Evolutionary conservation across 306 rosid genomes (phyloP).

Genomic region (Dalbergia cochinchinensis): DNA sequence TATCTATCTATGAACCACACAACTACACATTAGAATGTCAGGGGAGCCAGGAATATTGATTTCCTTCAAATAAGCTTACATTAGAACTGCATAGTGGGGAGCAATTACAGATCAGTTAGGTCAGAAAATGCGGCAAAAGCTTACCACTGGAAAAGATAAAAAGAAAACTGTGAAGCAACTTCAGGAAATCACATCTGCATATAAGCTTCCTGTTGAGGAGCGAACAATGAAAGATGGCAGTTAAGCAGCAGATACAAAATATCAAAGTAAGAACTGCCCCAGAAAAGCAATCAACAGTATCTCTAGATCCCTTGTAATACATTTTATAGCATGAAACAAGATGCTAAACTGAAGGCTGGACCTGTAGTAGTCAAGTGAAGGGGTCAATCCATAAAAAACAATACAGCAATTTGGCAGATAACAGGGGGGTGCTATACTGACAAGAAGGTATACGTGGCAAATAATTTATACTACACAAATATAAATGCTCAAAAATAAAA

Average conservation of each 20-base stretch:
- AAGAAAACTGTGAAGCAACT: constrained; percentile 43
- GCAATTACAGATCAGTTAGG: constrained; percentile 27
- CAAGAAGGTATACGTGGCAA: neutral
- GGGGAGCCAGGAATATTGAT: constrained; percentile 46
- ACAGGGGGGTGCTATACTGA: neutral
- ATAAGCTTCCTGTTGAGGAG: constrained; percentile 73
- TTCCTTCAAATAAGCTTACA: constrained; percentile 49
- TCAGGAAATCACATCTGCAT: constrained; percentile 84
- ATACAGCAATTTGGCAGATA: neutral
- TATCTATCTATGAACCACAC: constrained; percentile 52
- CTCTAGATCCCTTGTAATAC: constrained; percentile 30
- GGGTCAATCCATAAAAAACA: neutral
- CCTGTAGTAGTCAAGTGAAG: neutral
- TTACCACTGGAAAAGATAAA: constrained; percentile 58
- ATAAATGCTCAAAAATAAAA: neutral
- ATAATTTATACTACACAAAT: neutral
- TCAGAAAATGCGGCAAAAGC: constrained; percentile 40
- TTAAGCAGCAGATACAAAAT: neutral
- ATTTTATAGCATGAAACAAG: constrained; percentile 8
- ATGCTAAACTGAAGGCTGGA: constrained; percentile 7
- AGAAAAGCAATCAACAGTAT: constrained; percentile 27
- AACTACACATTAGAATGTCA: constrained; percentile 52
- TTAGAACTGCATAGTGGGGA: constrained; percentile 26
- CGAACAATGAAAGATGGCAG: neutral
- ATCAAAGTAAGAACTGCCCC: constrained; percentile 9